Percentiles rank a stretch among this genome's conserved stretches.
These are phyloP conservation scores for Fusarium tanahbumbuense DNA, from an alignment of 2,329 filamentous ascomycete species.

Conservation along the genomic window DNA sequence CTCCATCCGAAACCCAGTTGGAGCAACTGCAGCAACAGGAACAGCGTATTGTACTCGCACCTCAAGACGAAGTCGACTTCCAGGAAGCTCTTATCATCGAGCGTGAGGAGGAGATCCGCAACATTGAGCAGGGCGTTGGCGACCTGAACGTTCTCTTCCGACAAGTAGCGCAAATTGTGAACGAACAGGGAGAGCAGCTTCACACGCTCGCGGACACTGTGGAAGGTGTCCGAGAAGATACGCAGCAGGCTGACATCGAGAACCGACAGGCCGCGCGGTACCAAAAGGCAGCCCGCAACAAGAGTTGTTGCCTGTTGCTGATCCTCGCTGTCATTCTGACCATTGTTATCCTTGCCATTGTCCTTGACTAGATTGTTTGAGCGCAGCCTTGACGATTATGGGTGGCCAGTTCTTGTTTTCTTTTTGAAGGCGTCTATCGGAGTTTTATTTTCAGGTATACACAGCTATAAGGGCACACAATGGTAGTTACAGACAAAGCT, in stretches of 20 bases:
- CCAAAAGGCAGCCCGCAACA: conserved; percentile 94
- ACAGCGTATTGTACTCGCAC: conserved; percentile 78
- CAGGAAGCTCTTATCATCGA: conserved; percentile 96
- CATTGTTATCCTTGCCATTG: conserved; percentile 88
- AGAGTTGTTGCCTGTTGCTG: conserved; percentile 90
- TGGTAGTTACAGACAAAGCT: conserved; percentile 38
- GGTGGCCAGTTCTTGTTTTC: conserved; percentile 31
- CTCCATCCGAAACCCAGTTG: conserved; percentile 53
- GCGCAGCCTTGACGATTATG: conserved; percentile 25
- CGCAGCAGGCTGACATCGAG: conserved; percentile 86
- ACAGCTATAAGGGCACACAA: conserved; percentile 34
- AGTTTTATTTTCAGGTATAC: conserved; percentile 41
- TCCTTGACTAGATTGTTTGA: conserved; percentile 69
- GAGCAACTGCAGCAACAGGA: conserved; percentile 75
- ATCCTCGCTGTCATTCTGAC: conserved; percentile 90
- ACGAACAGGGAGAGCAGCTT: conserved; percentile 89
- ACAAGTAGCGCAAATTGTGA: conserved; percentile 97
- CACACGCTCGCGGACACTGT: conserved; percentile 92
- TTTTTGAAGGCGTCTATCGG: conserved; percentile 40
- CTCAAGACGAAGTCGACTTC: conserved; percentile 96
- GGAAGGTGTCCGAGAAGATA: conserved; percentile 82
- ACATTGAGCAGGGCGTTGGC: conserved; percentile 95
- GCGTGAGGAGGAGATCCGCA: conserved; percentile 95
- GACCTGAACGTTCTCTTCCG: conserved; percentile 97
- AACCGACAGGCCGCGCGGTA: conserved; percentile 87